A percentile compares a stretch with the other conserved stretches of the same genome.
Conservation (phyloP, 2,329 filamentous ascomycete genomes). For the Cladobotryum mycophilum region DNA sequence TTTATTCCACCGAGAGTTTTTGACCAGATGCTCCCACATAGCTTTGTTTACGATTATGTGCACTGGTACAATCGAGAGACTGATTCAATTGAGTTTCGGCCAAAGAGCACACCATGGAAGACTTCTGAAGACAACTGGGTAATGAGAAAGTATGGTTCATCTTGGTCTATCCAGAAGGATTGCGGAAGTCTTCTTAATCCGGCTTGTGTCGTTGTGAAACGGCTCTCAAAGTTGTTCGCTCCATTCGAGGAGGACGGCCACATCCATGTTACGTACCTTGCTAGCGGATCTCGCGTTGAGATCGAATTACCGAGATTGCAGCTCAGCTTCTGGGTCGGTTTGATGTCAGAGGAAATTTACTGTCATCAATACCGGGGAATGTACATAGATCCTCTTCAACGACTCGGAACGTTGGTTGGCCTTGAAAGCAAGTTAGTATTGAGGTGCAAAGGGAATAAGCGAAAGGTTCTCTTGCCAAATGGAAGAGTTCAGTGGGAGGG, state of each 20-base stretch:
- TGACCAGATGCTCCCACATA: constrained; percentile 22
- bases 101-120: constrained; percentile 21
- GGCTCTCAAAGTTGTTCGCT: no score
- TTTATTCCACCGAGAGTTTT: constrained; percentile 30
- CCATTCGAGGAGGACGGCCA: background rate
- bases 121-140: no score
- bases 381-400: constrained; percentile 40
- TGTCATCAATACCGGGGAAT: constrained; percentile 47
- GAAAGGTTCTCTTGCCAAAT: no score
- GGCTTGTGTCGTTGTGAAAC: no score
- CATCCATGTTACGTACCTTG: constrained; percentile 4
- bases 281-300: constrained; percentile 18
- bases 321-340: constrained; percentile 38
- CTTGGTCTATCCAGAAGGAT: no score
- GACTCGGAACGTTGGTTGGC: constrained; percentile 42
- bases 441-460: no score
- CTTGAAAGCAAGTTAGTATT: constrained; percentile 20
- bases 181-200: no score
- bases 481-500: no score
- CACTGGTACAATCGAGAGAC: constrained; percentile 39
- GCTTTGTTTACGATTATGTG: constrained; percentile 33
- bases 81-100: constrained; percentile 27
- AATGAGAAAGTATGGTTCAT: no score
- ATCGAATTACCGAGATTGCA: constrained; percentile 42
- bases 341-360: constrained; percentile 22